Conservation (phyloP, 176 grass and related monocot species). For the Phoenix dactylifera region DNA sequence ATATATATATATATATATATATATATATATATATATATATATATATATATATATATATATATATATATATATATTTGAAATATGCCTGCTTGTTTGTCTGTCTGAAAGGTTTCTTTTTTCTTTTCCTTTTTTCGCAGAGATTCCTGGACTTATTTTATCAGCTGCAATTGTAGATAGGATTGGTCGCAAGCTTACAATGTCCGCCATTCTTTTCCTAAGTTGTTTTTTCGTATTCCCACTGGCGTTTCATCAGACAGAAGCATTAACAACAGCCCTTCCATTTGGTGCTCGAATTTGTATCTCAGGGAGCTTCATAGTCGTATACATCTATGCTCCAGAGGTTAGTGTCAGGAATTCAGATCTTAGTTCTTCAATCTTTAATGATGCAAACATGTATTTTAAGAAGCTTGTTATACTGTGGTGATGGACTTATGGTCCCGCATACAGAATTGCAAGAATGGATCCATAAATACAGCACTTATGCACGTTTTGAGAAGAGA, state of each 20-base stretch:
- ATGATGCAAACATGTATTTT: background rate
- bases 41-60: too few relatives aligned
- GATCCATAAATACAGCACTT: too few relatives aligned
- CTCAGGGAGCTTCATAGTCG: constrained; percentile 51
- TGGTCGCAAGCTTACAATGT: constrained; percentile 76
- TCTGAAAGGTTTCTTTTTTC: too few relatives aligned
- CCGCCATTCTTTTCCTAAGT: constrained; percentile 47
- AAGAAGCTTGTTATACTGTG: too few relatives aligned
- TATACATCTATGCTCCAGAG: constrained; percentile 90
- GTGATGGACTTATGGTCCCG: too few relatives aligned
- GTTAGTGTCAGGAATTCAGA: constrained; percentile 14
- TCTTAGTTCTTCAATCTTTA: background rate
- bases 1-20: too few relatives aligned
- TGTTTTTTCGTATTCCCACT: constrained; percentile 71
- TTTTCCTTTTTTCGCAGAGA: constrained; percentile 29
- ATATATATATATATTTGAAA: too few relatives aligned
- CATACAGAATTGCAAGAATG: too few relatives aligned
- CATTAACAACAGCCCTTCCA: constrained; percentile 42
- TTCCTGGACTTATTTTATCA: constrained; percentile 71
- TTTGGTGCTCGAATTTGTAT: constrained; percentile 70
- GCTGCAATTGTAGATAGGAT: constrained; percentile 74
- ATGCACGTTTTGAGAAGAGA: too few relatives aligned
- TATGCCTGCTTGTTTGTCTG: too few relatives aligned
- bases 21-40: too few relatives aligned
- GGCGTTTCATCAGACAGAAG: constrained; percentile 46